A percentile compares a stretch with the other conserved stretches of the same genome.
Conservation (phyloP, 75 land plant species). For the Cryptomeria japonica region DNA sequence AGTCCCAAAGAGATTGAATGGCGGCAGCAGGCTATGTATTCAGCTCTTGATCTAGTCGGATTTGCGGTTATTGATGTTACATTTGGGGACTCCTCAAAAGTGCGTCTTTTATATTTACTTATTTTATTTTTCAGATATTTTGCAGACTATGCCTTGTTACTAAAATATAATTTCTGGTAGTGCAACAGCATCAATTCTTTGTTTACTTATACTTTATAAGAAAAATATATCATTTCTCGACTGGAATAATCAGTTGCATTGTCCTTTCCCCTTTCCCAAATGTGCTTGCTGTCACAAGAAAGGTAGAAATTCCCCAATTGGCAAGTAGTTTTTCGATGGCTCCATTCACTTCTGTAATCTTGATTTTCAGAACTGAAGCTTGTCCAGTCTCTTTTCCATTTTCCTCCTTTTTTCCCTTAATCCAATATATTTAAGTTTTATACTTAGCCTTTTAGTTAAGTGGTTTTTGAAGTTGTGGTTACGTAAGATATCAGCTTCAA, state of each 20-base stretch:
- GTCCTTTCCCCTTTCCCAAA: neutral
- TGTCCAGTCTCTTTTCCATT: neutral
- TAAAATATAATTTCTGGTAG: neutral
- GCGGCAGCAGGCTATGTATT: constrained; percentile 47
- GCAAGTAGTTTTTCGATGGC: neutral
- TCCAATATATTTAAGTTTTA: neutral
- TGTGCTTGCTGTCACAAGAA: neutral
- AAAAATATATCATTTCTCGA: neutral
- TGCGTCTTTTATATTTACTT: neutral
- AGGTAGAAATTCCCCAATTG: neutral
- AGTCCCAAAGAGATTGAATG: constrained; percentile 65
- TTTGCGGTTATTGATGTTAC: constrained; percentile 24
- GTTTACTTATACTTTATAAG: neutral
- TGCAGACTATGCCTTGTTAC: neutral
- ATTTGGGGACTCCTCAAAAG: neutral
- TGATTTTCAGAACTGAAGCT: neutral
- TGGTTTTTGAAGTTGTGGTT: neutral
- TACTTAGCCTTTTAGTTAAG: neutral
- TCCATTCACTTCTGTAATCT: neutral
- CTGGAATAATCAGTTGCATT: neutral
- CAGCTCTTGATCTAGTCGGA: constrained; percentile 46
- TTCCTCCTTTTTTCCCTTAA: neutral
- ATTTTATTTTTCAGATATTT: neutral
- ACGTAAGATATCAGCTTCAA: neutral
- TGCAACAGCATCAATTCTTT: neutral